Evolutionary conservation across 306 rosid species (phyloP).

Genomic region (Prinsepia uniflora): DNA sequence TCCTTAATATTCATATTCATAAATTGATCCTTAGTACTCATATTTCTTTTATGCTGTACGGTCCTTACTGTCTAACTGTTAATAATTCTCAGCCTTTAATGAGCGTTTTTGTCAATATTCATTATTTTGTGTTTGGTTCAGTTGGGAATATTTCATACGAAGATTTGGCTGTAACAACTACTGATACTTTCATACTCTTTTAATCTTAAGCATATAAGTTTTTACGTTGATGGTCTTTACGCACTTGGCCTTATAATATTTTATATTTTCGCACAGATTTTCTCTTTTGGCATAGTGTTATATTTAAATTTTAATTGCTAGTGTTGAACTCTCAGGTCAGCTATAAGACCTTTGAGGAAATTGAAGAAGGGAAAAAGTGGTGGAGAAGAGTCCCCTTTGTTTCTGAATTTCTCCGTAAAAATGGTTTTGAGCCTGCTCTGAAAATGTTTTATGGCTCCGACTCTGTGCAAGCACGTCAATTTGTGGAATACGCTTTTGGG

Average conservation of each 20-base stretch:
- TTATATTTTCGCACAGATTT: not conserved
- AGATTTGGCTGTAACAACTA: not conserved
- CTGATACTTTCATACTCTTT: not conserved
- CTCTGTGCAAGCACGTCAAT: slow-evolving; percentile 77
- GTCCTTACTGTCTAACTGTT: not conserved
- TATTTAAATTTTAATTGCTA: slow-evolving; percentile 1
- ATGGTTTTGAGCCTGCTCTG: slow-evolving; percentile 71
- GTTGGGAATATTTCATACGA: not conserved
- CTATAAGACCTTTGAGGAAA: slow-evolving; percentile 78
- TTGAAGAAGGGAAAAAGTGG: slow-evolving; percentile 71
- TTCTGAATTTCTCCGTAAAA: slow-evolving; percentile 61
- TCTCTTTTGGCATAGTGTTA: not conserved
- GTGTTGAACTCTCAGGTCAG: slow-evolving; percentile 58
- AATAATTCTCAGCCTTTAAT: not conserved
- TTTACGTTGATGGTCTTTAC: not conserved
- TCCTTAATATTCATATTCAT: not conserved
- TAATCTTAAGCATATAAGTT: not conserved
- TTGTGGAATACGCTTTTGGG: slow-evolving; percentile 91
- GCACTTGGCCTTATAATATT: not conserved
- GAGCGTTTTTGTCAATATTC: not conserved
- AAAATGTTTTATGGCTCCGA: slow-evolving; percentile 65
- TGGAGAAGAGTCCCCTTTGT: slow-evolving; percentile 77
- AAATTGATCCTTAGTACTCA: not conserved
- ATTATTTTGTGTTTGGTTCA: not conserved
- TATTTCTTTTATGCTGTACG: not conserved